Evolutionary conservation across 2,329 filamentous ascomycete genomes (phyloP).

Genomic region (Fusarium veterinarium): DNA sequence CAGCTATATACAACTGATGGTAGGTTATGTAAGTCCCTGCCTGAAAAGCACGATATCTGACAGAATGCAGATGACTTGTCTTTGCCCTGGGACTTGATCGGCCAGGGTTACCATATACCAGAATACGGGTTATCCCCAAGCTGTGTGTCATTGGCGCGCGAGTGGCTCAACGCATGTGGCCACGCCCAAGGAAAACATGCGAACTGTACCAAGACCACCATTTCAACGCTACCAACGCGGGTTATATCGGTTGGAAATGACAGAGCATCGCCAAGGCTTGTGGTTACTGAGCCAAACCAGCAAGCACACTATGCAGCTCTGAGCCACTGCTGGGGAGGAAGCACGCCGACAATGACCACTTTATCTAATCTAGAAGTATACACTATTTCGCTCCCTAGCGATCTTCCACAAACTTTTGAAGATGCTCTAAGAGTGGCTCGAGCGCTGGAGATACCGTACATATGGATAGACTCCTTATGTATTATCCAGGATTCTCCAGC

Average conservation of each 20-base stretch:
- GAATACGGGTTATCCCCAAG: background rate
- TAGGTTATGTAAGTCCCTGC: accelerated
- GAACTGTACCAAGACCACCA: background rate
- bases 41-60: background rate
- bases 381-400: background rate
- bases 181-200: background rate
- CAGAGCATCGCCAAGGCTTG: background rate
- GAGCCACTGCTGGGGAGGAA: conserved; percentile 15
- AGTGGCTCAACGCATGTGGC: background rate
- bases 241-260: background rate
- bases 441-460: background rate
- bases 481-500: conserved; percentile 14
- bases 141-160: background rate
- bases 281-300: background rate
- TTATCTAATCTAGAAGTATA: background rate
- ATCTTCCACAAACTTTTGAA: background rate
- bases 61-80: background rate
- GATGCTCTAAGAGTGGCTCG: conserved; percentile 4
- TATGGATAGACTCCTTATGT: conserved; percentile 20
- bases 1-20: background rate
- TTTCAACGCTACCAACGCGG: background rate
- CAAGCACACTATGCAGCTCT: background rate
- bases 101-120: background rate
- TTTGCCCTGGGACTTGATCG: background rate
- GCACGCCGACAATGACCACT: conserved; percentile 5